Conservation (phyloP, 73 alveolate genomes). For the Paramecium primaurelia region DNA sequence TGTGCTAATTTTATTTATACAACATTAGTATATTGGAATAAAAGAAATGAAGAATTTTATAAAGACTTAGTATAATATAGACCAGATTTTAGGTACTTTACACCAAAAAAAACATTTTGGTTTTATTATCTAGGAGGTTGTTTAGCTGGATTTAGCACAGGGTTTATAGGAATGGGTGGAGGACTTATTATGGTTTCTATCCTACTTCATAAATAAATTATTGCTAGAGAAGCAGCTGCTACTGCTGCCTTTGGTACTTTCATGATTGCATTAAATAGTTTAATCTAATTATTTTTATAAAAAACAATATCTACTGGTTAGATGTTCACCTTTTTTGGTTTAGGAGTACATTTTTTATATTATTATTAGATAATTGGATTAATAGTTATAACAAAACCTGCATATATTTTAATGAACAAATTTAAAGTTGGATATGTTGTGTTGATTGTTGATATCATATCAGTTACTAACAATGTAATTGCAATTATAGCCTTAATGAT, state of each 20-base stretch:
- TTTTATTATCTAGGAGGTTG: conserved; percentile 17
- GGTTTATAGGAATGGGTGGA: conserved; percentile 13
- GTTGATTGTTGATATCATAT: neutral
- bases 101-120: neutral
- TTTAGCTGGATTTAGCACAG: conserved; percentile 21
- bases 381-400: neutral
- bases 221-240: conserved; percentile 48
- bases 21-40: neutral
- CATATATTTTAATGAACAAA: conserved; percentile 6
- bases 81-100: conserved; percentile 13
- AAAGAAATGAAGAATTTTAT: conserved; percentile 21
- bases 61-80: neutral
- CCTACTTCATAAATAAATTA: neutral
- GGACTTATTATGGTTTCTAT: conserved; percentile 6
- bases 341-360: neutral
- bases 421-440: conserved; percentile 44
- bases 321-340: neutral
- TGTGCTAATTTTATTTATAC: neutral
- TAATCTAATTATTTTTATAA: neutral
- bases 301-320: neutral
- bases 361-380: neutral
- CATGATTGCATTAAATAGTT: conserved; percentile 25
- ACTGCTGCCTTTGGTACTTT: neutral
- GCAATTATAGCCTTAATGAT: neutral
- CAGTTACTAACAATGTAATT: neutral